Evolutionary conservation across 148 eudicot genomes (phyloP).

Genomic region (Vaccinium macrocarpon): DNA sequence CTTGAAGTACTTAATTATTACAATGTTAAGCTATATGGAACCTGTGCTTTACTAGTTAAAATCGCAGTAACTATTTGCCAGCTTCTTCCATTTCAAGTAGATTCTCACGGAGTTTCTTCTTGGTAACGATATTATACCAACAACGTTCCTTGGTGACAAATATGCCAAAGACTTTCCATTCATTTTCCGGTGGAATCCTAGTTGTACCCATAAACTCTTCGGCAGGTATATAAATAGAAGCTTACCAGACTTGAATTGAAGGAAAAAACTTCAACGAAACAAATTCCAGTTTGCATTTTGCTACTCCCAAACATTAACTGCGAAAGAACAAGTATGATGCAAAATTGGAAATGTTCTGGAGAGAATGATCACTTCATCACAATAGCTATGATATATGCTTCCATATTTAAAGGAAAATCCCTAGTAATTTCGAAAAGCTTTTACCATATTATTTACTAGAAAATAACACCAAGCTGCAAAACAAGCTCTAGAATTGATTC

Average conservation of each 20-base stretch:
- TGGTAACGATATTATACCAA: background rate
- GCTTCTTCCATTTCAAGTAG: background rate
- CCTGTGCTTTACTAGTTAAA: background rate
- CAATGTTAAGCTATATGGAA: background rate
- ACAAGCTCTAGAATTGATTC: background rate
- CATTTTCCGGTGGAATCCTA: background rate
- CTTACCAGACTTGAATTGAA: background rate
- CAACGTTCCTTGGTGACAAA: background rate
- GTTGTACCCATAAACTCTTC: too few species aligned
- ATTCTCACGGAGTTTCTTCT: background rate
- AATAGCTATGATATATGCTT: background rate
- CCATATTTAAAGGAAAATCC: background rate
- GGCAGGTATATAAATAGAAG: conserved; percentile 2
- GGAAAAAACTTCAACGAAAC: background rate
- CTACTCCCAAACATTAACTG: background rate
- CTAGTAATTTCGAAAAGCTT: background rate
- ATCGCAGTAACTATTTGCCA: background rate
- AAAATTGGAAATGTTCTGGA: background rate
- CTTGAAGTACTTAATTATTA: too few species aligned
- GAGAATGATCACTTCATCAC: background rate
- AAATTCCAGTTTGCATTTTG: background rate
- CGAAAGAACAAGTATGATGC: background rate
- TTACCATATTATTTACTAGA: background rate
- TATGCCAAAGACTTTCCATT: background rate
- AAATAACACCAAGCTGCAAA: background rate